phyloP scores from a whole-genome alignment of 805 yeast genomes.

The Priceomyces haplophilus region DNA sequence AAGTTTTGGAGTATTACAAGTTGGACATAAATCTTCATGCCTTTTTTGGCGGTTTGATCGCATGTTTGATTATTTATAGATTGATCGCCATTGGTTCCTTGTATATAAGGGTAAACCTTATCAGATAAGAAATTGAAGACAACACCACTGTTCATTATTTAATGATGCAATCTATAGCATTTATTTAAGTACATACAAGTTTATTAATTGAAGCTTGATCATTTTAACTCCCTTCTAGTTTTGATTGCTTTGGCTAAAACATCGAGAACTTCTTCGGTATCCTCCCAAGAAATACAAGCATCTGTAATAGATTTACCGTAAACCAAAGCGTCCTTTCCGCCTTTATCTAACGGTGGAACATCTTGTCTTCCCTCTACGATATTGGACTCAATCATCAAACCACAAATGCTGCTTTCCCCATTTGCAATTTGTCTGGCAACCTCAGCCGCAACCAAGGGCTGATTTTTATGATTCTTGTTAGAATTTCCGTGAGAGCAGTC shows the following conservation, averaged over 20 bases:
- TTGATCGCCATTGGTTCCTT: conserved; percentile 23
- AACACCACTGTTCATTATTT: background rate
- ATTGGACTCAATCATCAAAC: conserved; percentile 95
- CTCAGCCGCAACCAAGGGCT: conserved; percentile 79
- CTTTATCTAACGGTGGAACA: conserved; percentile 63
- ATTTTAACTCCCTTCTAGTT: conserved; percentile 54
- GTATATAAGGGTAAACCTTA: conserved; percentile 27
- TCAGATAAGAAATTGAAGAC: background rate
- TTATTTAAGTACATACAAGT: conserved; percentile 1
- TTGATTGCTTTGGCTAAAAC: conserved; percentile 76
- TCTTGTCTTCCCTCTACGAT: conserved; percentile 91
- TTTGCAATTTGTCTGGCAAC: conserved; percentile 74
- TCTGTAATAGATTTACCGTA: conserved; percentile 98
- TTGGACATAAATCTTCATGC: conserved; percentile 25
- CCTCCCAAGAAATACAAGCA: conserved; percentile 91
- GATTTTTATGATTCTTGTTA: conserved; percentile 84
- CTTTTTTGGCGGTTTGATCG: conserved; percentile 33
- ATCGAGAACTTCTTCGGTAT: conserved; percentile 69
- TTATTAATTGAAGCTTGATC: background rate
- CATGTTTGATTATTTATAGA: conserved; percentile 35
- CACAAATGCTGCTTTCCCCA: conserved; percentile 79
- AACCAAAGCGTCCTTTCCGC: conserved; percentile 68
- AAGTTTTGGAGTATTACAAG: conserved; percentile 30
- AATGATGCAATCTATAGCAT: background rate
- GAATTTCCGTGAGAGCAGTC: conserved; percentile 99